These are phyloP conservation scores for Saururus chinensis DNA, from an alignment of 164 flowering plant genomes.

Conservation along the genomic window DNA sequence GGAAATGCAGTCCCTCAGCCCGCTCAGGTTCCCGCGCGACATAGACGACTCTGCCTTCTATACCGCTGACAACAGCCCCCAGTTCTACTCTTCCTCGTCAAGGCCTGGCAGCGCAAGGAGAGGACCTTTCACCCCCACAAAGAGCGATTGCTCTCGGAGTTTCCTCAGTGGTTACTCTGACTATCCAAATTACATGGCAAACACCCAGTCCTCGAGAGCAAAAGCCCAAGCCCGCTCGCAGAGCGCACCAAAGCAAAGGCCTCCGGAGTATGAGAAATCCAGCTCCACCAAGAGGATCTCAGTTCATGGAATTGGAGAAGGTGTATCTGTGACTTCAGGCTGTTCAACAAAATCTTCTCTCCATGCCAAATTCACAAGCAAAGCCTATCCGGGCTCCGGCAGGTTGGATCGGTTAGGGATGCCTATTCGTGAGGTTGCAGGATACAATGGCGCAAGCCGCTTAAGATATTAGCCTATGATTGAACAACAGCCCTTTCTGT, in stretches of 20 bases:
- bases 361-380: slow-evolving; percentile 4
- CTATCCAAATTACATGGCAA: slow-evolving; percentile 75
- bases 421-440: slow-evolving; percentile 31
- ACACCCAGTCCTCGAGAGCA: slow-evolving; percentile 74
- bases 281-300: slow-evolving; percentile 27
- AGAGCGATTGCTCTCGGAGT: slow-evolving; percentile 47
- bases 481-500: too few relatives aligned
- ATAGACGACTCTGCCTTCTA: slow-evolving; percentile 29
- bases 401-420: slow-evolving; percentile 63
- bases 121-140: slow-evolving; percentile 44
- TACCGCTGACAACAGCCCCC: slow-evolving; percentile 53
- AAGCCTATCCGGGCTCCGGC: slow-evolving; percentile 29
- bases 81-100: slow-evolving; percentile 33
- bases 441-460: slow-evolving; percentile 11
- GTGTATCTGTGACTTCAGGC: not conserved
- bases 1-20: slow-evolving; percentile 29
- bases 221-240: slow-evolving; percentile 65
- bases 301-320: slow-evolving; percentile 9
- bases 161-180: slow-evolving; percentile 29
- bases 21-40: slow-evolving; percentile 20
- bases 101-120: slow-evolving; percentile 32
- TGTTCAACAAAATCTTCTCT: slow-evolving; percentile 3
- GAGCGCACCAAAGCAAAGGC: slow-evolving; percentile 80
- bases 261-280: slow-evolving; percentile 30
- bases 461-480: slow-evolving; percentile 14